A percentile compares a stretch with the other conserved stretches of the same genome.
Conservation (phyloP, 2,329 filamentous ascomycete species). For the Beauveria medogensis region DNA sequence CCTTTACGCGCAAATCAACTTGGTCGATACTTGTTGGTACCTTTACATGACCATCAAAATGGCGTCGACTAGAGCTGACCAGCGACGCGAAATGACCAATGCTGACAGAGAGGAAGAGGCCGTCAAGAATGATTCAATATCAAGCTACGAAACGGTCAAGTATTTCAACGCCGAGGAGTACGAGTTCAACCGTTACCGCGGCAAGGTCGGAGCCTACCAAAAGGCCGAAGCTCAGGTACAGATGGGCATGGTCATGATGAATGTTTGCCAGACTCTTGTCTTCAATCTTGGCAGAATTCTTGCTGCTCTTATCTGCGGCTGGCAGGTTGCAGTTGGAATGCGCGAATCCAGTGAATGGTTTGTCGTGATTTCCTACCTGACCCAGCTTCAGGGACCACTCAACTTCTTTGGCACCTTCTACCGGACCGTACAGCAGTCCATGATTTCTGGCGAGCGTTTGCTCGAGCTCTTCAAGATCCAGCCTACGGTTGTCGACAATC, state of each 20-base stretch:
- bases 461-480: conserved; percentile 94
- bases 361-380: conserved; percentile 65
- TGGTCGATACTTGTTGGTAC: conserved; percentile 90
- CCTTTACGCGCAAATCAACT: conserved; percentile 82
- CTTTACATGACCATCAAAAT: conserved; percentile 94
- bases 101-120: conserved; percentile 91
- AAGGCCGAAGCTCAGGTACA: conserved; percentile 67
- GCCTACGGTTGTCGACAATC: conserved; percentile 78
- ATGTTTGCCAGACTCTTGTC: conserved; percentile 70
- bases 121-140: conserved; percentile 97
- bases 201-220: conserved; percentile 65
- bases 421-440: conserved; percentile 86
- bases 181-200: conserved; percentile 65
- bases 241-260: conserved; percentile 70
- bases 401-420: conserved; percentile 96
- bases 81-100: conserved; percentile 89
- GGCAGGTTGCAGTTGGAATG: conserved; percentile 62
- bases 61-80: conserved; percentile 85
- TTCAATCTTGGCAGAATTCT: conserved; percentile 71
- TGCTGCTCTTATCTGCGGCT: conserved; percentile 65
- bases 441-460: conserved; percentile 95
- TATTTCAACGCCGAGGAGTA: conserved; percentile 82
- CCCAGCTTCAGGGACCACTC: conserved; percentile 69
- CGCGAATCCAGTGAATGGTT: conserved; percentile 65
- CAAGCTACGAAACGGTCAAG: conserved; percentile 94